phyloP scores from a whole-genome alignment of 179 eudicot genomes.

The Vitellaria paradoxa region DNA sequence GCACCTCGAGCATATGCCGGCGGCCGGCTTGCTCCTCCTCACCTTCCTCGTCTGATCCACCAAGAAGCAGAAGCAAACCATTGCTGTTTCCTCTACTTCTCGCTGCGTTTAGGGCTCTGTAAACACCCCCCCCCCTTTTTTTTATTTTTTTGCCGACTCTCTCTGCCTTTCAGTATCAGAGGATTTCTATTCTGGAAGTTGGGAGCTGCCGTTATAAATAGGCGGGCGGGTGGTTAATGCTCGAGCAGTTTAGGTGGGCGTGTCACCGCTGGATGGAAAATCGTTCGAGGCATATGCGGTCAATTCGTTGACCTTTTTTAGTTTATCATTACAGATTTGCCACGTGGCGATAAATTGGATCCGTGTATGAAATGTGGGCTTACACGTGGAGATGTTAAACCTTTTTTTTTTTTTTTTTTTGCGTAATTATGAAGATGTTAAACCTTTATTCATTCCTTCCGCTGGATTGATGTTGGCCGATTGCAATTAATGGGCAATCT shows the following conservation, averaged over 20 bases:
- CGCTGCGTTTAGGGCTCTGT: not conserved
- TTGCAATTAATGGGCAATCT: no score
- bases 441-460: no score
- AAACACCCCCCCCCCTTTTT: no score
- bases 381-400: no score
- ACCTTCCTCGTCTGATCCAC: conserved; percentile 57
- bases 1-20: conserved; percentile 67
- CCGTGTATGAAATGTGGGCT: no score
- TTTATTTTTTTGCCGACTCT: not conserved
- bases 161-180: not conserved
- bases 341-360: no score
- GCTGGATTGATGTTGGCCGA: no score
- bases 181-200: not conserved
- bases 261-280: not conserved
- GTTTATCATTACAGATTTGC: not conserved
- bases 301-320: not conserved
- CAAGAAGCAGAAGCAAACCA: conserved; percentile 65
- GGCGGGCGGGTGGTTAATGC: conserved; percentile 1
- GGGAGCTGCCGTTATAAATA: not conserved
- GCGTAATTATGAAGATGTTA: no score
- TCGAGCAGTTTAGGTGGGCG: not conserved
- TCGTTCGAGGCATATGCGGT: not conserved
- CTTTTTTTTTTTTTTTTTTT: no score
- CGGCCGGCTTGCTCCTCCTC: conserved; percentile 50
- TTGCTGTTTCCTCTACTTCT: conserved; percentile 8